phyloP scores from a whole-genome alignment of 2,329 filamentous ascomycete species.

The Claviceps sp. region DNA sequence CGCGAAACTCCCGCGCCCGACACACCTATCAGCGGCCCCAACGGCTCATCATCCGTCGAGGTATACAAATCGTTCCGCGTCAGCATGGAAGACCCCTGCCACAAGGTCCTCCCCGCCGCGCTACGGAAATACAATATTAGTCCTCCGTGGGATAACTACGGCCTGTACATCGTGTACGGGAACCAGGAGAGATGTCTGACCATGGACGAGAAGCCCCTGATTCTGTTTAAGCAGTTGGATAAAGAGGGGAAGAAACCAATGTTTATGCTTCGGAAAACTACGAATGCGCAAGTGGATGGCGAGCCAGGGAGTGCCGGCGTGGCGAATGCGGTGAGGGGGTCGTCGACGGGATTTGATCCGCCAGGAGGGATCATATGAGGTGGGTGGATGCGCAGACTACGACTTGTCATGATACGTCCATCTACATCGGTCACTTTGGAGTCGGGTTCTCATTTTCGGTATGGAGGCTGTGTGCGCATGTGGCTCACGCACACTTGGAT shows the following conservation, averaged over 20 bases:
- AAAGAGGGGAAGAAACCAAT: conserved; percentile 96
- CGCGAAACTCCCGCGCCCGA: conserved; percentile 50
- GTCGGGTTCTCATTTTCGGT: too few species aligned
- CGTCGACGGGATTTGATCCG: conserved; percentile 38
- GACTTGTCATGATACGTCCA: too few species aligned
- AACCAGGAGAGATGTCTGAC: conserved; percentile 91
- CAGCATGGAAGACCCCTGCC: conserved; percentile 93
- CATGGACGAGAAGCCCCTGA: conserved; percentile 83
- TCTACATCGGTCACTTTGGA: too few species aligned
- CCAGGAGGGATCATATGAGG: conserved; percentile 46
- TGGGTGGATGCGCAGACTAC: not conserved
- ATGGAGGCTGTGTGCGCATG: too few species aligned
- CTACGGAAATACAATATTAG: conserved; percentile 98
- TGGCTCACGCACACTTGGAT: too few species aligned
- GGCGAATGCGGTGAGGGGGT: conserved; percentile 29
- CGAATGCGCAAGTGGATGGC: conserved; percentile 38
- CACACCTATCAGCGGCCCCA: conserved; percentile 44
- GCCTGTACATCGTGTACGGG: conserved; percentile 96
- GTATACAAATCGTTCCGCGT: conserved; percentile 99
- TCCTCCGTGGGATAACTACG: conserved; percentile 93
- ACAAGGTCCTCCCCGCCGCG: conserved; percentile 90
- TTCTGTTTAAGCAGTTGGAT: conserved; percentile 93
- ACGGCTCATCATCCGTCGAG: conserved; percentile 57
- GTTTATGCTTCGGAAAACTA: conserved; percentile 84
- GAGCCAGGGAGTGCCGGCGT: conserved; percentile 42